These are phyloP conservation scores for Penicillium paneum DNA, from an alignment of 2,329 filamentous ascomycete species.

Conservation along the genomic window DNA sequence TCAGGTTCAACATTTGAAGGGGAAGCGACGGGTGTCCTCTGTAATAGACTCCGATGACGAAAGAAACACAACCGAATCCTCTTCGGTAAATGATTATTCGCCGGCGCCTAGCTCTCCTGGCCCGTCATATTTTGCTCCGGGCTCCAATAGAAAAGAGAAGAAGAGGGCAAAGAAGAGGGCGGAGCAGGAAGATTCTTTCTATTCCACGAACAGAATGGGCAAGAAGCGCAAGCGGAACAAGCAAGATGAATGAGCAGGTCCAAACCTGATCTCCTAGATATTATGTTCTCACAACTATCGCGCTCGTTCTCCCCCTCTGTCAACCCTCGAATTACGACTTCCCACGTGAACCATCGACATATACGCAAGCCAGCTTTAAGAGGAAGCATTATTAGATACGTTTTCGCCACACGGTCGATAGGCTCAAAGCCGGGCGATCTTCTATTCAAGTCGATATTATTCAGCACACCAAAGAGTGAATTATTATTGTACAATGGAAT, in stretches of 20 bases:
- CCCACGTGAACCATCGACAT: not conserved
- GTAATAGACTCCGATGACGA: not conserved
- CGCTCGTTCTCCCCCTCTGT: not conserved
- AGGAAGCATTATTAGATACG: not conserved
- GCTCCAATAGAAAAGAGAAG: conserved; percentile 12
- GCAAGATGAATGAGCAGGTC: not conserved
- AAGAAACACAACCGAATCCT: not conserved
- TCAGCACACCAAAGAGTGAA: not conserved
- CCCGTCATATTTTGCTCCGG: not conserved
- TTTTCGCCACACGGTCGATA: not conserved
- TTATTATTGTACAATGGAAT: not conserved
- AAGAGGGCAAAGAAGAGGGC: conserved; percentile 15
- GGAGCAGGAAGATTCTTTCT: not conserved
- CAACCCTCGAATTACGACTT: not conserved
- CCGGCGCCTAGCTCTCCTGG: not conserved
- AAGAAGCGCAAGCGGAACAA: conserved; percentile 8
- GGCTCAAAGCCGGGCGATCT: not conserved
- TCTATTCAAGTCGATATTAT: not conserved
- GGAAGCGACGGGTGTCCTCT: not conserved
- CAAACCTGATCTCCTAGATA: not conserved
- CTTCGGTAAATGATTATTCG: not conserved
- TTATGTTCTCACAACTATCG: not conserved
- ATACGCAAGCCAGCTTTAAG: no score
- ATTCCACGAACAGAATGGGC: not conserved
- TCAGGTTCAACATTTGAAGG: not conserved